Evolutionary conservation across 768 basidiomycete species (phyloP), one percentile per base, ranked within the genome.

Genomic region (Pulveroboletus sp.): DNA sequence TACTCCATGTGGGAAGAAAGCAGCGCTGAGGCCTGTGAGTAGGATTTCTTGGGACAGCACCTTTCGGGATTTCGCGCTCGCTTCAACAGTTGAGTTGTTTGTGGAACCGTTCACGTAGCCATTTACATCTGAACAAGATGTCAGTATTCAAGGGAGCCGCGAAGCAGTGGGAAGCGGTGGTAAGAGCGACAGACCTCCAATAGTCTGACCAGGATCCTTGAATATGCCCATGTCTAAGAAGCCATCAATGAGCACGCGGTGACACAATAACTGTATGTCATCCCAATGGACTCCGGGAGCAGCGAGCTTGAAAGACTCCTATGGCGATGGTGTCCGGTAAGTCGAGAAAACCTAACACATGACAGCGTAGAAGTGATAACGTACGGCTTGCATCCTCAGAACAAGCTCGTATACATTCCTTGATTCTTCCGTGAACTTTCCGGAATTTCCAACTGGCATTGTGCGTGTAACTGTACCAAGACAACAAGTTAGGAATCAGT

Each of bases 1-100:
- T 32, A 88, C 73, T 3, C 94, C 95, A 62, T 97, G 94, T 10
- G 94, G 94, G 79, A 90, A 97, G 76, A 97, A 97, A 0, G 91
- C 89, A 2, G 83, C 71, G 54, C 84, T 84, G 36, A 89, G 69
- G 0, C 93, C 93, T 5, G 83, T 84, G 16, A 77, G 77, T 7
- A 96, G 73, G 48, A 97, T 83, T 20, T 79, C 80, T 44, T 82
- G 27, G 31, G 6, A 14, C 29, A 64, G 59, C 8, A 34, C 35
- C 30, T 59, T 55, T 27, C 48, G 51, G 20, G 62, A 54, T 31
- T 57, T 57, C 13, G 13, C 17, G 13, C 31, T 24, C 11, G 31
- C 24, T 37, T 54, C 55, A 36, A 43, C 37, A 17, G 27, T 19
- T 5, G 10, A 16, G 16, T 16, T 5, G 17, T 32, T 14, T 4